These are phyloP conservation scores for Arthroderma sp. DNA, from an alignment of 2,329 filamentous ascomycete species.

Conservation along the genomic window DNA sequence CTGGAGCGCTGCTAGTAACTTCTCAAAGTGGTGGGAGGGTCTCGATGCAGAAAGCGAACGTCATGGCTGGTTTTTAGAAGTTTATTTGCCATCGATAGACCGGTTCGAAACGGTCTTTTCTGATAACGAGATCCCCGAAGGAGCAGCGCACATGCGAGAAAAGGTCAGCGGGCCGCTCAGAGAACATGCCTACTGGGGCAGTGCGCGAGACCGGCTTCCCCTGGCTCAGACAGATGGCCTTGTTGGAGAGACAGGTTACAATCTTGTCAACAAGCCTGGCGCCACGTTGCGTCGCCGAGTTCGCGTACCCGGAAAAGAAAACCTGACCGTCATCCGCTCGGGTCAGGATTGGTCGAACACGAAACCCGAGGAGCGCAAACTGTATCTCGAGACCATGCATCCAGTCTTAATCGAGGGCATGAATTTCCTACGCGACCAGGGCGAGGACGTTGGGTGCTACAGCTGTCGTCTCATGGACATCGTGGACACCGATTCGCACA, in stretches of 20 bases:
- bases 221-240: conserved; percentile 26
- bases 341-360: conserved; percentile 35
- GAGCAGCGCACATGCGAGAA: conserved; percentile 29
- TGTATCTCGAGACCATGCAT: conserved; percentile 35
- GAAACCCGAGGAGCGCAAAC: conserved; percentile 26
- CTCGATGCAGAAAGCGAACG: conserved; percentile 14
- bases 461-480: conserved; percentile 34
- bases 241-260: conserved; percentile 13
- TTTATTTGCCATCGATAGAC: conserved; percentile 30
- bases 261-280: background rate
- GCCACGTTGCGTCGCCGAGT: conserved; percentile 12
- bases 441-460: conserved; percentile 32
- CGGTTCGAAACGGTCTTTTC: conserved; percentile 34
- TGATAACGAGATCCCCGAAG: conserved; percentile 24
- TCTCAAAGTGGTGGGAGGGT: conserved; percentile 26
- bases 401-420: conserved; percentile 32
- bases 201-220: conserved; percentile 33
- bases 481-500: conserved; percentile 16
- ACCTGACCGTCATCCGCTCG: conserved; percentile 33
- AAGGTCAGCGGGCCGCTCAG: conserved; percentile 24
- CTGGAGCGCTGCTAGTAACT: conserved; percentile 25
- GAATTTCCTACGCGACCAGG: conserved; percentile 33
- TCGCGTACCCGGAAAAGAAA: conserved; percentile 25
- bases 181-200: conserved; percentile 37
- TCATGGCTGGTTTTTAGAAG: conserved; percentile 32